Conservation (phyloP, 805 yeast genomes). For the Zygosaccharomyces rouxii region DNA sequence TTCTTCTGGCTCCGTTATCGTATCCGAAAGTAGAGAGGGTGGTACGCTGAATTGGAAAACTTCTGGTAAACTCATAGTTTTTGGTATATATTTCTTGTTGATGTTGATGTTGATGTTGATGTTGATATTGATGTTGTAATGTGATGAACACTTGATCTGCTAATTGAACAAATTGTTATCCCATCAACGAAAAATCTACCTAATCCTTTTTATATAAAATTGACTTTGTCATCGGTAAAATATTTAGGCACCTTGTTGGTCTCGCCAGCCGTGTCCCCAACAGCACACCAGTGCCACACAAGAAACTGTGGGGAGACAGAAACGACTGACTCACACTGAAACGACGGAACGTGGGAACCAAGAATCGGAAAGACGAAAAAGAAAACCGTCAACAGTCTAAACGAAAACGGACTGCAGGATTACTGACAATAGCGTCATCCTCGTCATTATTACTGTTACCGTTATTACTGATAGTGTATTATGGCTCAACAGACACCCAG, state of each 20-base stretch:
- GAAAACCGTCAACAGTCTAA: background rate
- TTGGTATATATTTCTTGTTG: background rate
- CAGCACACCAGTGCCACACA: slow-evolving; percentile 5
- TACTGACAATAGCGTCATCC: background rate
- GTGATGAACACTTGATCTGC: background rate
- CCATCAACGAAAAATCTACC: background rate
- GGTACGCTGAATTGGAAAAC: slow-evolving; percentile 7
- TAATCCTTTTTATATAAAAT: background rate
- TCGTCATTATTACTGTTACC: background rate
- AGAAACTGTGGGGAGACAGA: slow-evolving; percentile 6
- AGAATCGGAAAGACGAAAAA: background rate
- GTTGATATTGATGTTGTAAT: no score
- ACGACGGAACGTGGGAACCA: background rate
- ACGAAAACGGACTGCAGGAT: background rate
- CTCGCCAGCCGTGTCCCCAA: slow-evolving; percentile 5
- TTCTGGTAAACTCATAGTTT: slow-evolving; percentile 2
- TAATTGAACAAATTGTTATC: background rate
- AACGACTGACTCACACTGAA: slow-evolving; percentile 8
- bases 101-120: no score
- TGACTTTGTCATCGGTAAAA: background rate
- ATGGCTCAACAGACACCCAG: slow-evolving; percentile 32
- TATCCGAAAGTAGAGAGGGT: slow-evolving; percentile 14
- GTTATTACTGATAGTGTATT: background rate
- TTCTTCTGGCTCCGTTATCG: slow-evolving; percentile 7
- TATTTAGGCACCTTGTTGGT: slow-evolving; percentile 2